These are phyloP conservation scores for Trichoderma arundinaceum DNA, from an alignment of 2,329 filamentous ascomycete species.

Conservation along the genomic window DNA sequence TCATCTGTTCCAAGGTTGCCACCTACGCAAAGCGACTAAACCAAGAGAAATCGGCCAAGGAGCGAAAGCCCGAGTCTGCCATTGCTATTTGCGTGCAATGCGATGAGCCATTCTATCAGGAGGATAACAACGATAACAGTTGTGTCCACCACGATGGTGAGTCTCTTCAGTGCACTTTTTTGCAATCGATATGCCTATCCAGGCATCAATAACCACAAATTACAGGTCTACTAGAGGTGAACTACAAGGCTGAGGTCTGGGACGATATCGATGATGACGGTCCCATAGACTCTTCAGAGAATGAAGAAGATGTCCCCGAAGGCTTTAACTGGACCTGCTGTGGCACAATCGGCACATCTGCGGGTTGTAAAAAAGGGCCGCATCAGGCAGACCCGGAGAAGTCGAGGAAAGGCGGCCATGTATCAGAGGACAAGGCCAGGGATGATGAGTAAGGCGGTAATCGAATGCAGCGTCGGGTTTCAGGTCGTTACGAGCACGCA, in stretches of 20 bases:
- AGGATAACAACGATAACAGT: conserved; percentile 2
- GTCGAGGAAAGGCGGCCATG: background rate
- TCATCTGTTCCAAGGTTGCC: conserved; percentile 7
- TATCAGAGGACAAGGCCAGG: background rate
- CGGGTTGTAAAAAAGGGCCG: conserved; percentile 7
- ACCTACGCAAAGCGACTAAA: background rate
- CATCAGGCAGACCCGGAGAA: conserved; percentile 15
- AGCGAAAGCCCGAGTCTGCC: background rate
- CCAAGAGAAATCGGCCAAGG: background rate
- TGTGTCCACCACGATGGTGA: conserved; percentile 6
- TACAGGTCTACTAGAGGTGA: background rate
- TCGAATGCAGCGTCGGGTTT: background rate
- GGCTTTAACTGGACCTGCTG: conserved; percentile 18
- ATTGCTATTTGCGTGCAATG: conserved; percentile 22
- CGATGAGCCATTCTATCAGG: conserved; percentile 10
- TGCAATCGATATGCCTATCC: background rate
- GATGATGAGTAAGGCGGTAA: background rate
- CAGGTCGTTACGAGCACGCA: background rate
- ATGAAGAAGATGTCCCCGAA: conserved; percentile 13
- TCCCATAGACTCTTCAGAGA: conserved; percentile 4
- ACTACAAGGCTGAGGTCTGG: conserved; percentile 12
- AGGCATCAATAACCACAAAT: background rate
- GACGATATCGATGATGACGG: background rate
- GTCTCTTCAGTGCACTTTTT: background rate
- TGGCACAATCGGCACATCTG: conserved; percentile 2